Evolutionary conservation across 345 rosid species (phyloP).

Genomic region (Lumnitzera racemosa): DNA sequence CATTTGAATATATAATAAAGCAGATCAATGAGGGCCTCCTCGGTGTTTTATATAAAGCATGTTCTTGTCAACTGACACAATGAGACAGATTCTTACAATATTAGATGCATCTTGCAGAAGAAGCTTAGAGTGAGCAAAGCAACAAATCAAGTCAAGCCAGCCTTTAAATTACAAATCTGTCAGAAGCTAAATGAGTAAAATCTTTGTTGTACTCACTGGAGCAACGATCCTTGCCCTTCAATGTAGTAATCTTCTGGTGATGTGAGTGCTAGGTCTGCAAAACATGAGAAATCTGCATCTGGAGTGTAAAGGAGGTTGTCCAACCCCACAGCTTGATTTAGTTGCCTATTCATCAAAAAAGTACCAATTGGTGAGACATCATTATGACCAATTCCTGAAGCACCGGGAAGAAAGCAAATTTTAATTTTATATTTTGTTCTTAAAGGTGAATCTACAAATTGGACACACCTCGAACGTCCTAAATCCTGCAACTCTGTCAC

Average conservation of each 20-base stretch:
- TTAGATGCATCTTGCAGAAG: too few relatives aligned
- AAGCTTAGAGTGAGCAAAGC: too few relatives aligned
- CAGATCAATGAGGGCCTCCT: neutral
- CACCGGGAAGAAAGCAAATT: too few relatives aligned
- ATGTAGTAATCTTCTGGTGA: conserved; percentile 93
- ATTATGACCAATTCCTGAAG: neutral
- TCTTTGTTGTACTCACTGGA: conserved; percentile 58
- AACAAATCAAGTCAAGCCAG: too few relatives aligned
- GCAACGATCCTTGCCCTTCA: conserved; percentile 93
- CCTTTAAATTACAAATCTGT: too few relatives aligned
- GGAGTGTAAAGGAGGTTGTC: conserved; percentile 96
- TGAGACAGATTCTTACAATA: too few relatives aligned
- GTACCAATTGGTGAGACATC: neutral
- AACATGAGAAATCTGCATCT: conserved; percentile 98
- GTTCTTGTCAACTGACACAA: too few relatives aligned
- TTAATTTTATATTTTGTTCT: too few relatives aligned
- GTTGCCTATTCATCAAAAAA: conserved; percentile 46
- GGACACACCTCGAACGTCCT: conserved; percentile 64
- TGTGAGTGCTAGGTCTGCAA: conserved; percentile 85
- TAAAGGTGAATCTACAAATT: neutral
- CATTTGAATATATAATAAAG: too few relatives aligned
- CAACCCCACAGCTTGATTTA: conserved; percentile 66
- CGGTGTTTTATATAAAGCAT: too few relatives aligned
- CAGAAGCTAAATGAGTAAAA: too few relatives aligned
- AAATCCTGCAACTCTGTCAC: conserved; percentile 85